phyloP scores from a whole-genome alignment of 495 filamentous ascomycete species.

The Xanthoparmelia taractica region DNA sequence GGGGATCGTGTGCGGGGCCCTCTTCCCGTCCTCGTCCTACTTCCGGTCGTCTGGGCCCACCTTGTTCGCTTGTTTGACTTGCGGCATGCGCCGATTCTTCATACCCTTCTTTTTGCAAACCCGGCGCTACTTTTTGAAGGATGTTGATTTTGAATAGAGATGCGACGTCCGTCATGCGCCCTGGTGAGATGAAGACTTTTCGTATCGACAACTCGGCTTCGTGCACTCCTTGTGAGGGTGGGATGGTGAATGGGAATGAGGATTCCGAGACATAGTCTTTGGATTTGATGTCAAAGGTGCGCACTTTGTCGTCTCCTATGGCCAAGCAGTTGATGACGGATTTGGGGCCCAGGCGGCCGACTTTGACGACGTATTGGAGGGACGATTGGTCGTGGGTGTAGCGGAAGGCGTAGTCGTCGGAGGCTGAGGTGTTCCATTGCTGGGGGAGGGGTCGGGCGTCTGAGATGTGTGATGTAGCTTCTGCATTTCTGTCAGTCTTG shows the following conservation, averaged over 20 bases:
- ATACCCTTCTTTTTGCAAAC: conserved; percentile 68
- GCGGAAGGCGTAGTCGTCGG: conserved; percentile 64
- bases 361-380: conserved; percentile 73
- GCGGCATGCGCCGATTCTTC: conserved; percentile 43
- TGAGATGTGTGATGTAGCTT: conserved; percentile 40
- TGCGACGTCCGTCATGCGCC: conserved; percentile 60
- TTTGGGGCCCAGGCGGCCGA: conserved; percentile 75
- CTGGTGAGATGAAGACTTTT: conserved; percentile 64
- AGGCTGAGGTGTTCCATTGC: conserved; percentile 66
- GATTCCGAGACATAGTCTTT: conserved; percentile 67
- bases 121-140: conserved; percentile 70
- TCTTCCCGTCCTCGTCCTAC: conserved; percentile 29
- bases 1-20: conserved; percentile 41
- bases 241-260: conserved; percentile 44
- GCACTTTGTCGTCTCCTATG: conserved; percentile 71
- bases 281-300: conserved; percentile 63
- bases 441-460: conserved; percentile 51
- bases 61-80: conserved; percentile 1
- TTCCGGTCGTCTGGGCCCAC: conserved; percentile 22
- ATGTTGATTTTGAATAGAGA: conserved; percentile 63
- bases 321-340: conserved; percentile 73
- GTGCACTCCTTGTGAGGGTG: conserved; percentile 8
- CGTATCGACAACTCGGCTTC: conserved; percentile 41
- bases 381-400: conserved; percentile 87
- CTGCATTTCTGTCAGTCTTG: conserved; percentile 31